These are phyloP conservation scores for Solanum infundibuliforme DNA, from an alignment of 257 asterid genomes.

Conservation along the genomic window DNA sequence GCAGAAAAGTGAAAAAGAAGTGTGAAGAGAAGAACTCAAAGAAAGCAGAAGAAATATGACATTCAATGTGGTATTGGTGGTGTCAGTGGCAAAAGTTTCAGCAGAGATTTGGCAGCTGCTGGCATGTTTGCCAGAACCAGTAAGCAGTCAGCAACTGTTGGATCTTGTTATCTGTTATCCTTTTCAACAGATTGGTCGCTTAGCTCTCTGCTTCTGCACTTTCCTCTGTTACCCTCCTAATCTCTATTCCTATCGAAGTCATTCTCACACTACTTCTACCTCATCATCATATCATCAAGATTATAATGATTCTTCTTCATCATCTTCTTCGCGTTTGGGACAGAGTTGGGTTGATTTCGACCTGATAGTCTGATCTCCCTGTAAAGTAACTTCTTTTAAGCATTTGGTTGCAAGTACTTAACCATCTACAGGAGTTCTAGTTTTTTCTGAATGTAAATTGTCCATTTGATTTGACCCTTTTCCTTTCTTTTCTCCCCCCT, in stretches of 20 bases:
- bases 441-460: neutral
- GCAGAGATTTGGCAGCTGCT: conserved; percentile 19
- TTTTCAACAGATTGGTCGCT: conserved; percentile 21
- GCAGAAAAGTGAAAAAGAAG: neutral
- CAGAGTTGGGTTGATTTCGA: neutral
- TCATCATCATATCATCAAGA: neutral
- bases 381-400: neutral
- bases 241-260: neutral
- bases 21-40: neutral
- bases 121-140: conserved; percentile 15
- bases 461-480: neutral
- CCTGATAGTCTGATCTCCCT: neutral
- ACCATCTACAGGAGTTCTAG: neutral
- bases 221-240: conserved; percentile 13
- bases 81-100: conserved; percentile 16
- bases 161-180: conserved; percentile 25
- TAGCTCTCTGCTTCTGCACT: conserved; percentile 18
- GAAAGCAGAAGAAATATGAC: conserved; percentile 4
- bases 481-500: neutral
- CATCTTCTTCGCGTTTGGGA: neutral
- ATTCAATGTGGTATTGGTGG: conserved; percentile 14
- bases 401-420: neutral
- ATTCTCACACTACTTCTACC: neutral
- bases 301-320: neutral
- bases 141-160: conserved; percentile 20